These are phyloP conservation scores for Haplosporangium sp. DNA, from an alignment of 371 early-diverging fungal species.

Conservation along the genomic window DNA sequence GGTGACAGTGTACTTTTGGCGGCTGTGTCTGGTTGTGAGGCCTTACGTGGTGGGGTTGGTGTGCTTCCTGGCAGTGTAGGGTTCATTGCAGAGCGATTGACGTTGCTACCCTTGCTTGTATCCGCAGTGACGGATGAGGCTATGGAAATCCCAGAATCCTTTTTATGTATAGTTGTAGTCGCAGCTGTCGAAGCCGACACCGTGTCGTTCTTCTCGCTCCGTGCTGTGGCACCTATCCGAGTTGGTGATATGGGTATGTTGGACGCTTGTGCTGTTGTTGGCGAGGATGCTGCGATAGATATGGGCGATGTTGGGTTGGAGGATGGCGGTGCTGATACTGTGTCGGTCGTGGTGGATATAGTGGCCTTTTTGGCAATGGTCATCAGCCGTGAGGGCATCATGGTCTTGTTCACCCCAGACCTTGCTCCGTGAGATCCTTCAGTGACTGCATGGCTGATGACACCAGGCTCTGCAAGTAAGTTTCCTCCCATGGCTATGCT, in stretches of 20 bases:
- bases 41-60: not conserved
- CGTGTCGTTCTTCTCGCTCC: not conserved
- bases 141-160: slow-evolving; percentile 42
- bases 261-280: slow-evolving; percentile 11
- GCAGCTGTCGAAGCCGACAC: not conserved
- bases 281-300: slow-evolving; percentile 12
- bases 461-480: not conserved
- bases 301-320: slow-evolving; percentile 12
- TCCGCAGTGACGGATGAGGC: slow-evolving; percentile 7
- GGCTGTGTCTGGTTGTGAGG: slow-evolving; percentile 10
- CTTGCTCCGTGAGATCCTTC: not conserved
- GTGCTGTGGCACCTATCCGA: not conserved
- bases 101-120: slow-evolving; percentile 4
- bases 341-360: slow-evolving; percentile 9
- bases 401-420: not conserved
- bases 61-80: not conserved
- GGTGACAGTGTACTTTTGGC: slow-evolving; percentile 15
- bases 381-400: slow-evolving; percentile 3
- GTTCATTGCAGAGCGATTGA: not conserved
- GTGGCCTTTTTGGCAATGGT: slow-evolving; percentile 13
- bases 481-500: not conserved
- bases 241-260: slow-evolving; percentile 3
- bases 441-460: not conserved
- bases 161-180: slow-evolving; percentile 29
- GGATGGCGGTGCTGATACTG: slow-evolving; percentile 1